These are phyloP conservation scores for Scheffersomyces titani DNA, from an alignment of 1,139 yeast genomes.

Conservation along the genomic window DNA sequence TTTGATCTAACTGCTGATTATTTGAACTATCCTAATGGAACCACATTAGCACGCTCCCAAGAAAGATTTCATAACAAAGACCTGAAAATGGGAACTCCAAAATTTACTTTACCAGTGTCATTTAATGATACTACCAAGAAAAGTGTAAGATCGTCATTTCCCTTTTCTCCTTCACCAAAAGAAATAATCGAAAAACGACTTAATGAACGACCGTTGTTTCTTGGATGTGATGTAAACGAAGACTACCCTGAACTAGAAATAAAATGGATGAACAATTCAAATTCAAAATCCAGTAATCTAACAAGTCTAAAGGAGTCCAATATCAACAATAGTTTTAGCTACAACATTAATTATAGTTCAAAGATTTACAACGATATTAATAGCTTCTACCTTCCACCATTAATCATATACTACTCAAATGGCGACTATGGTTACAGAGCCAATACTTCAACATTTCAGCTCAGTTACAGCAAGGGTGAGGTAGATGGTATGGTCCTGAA, in stretches of 20 bases:
- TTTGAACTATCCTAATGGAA: slow-evolving; percentile 42
- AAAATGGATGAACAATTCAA: neutral
- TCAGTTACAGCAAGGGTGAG: slow-evolving; percentile 48
- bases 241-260: slow-evolving; percentile 23
- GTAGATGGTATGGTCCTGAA: slow-evolving; percentile 47
- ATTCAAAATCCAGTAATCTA: neutral
- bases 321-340: too few species aligned
- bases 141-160: slow-evolving; percentile 28
- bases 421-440: slow-evolving; percentile 39
- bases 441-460: slow-evolving; percentile 62
- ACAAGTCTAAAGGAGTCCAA: neutral
- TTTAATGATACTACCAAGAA: neutral
- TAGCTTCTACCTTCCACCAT: slow-evolving; percentile 42
- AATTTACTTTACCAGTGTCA: slow-evolving; percentile 12
- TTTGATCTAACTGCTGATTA: slow-evolving; percentile 43
- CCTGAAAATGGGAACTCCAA: slow-evolving; percentile 15
- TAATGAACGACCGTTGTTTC: slow-evolving; percentile 45
- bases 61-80: slow-evolving; percentile 23
- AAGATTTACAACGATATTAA: neutral
- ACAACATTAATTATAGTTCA: neutral
- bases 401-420: slow-evolving; percentile 56
- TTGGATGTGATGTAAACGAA: slow-evolving; percentile 53
- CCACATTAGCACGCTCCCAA: slow-evolving; percentile 20
- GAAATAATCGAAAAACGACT: slow-evolving; percentile 28
- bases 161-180: slow-evolving; percentile 37